Evolutionary conservation across 768 basidiomycete species (phyloP), one percentile per base, ranked within the genome.

Genomic region (Fomitopsis pulvina): DNA sequence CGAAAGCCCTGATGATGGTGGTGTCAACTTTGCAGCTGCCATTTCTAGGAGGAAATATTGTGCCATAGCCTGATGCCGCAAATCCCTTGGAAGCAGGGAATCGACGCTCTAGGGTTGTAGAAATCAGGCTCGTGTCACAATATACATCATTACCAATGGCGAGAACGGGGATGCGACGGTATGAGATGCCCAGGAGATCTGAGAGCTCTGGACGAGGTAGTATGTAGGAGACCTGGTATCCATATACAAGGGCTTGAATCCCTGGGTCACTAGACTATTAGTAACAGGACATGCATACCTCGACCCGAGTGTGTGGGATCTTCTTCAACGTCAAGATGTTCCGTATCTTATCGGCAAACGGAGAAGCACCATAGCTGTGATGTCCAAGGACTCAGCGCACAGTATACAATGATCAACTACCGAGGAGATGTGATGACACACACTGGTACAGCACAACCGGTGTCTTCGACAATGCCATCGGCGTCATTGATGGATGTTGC

Each of bases 61-160:
- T 74, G 4, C 67, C 69, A 63, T 74, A 73, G 8, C 8, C 29
- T 7, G 29, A 30, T 14, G 29, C 8, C 7, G 29, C 7, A 61
- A 74, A 40, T 10, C 75, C 75, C 28, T 65, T 57, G n/a, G 71
- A 64, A 26, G 70, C n/a, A 21, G 78, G 77, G 58, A 79, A 81
- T 12, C 74, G 74, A 41, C 75, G 71, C 55, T 83, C 81, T 16
- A 83, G 70, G 2, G 66, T 70, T 20, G 71, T 60, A 11, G 69
- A 71, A 44, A 81, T 80, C 54, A 81, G 65, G 48, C 71, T 75
- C 46, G 77, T 80, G 61, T 81, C 80, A 58, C 76, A 79, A 62
- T 80, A 81, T 2, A 82, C 67, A 57, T 82, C 79, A 55, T 75
- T 77, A 12, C 80, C 80, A 39, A 83, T 77, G 8, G 80, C 77